Conservation (phyloP, 352 stramenopile species). For the Globisporangium echinulatum region DNA sequence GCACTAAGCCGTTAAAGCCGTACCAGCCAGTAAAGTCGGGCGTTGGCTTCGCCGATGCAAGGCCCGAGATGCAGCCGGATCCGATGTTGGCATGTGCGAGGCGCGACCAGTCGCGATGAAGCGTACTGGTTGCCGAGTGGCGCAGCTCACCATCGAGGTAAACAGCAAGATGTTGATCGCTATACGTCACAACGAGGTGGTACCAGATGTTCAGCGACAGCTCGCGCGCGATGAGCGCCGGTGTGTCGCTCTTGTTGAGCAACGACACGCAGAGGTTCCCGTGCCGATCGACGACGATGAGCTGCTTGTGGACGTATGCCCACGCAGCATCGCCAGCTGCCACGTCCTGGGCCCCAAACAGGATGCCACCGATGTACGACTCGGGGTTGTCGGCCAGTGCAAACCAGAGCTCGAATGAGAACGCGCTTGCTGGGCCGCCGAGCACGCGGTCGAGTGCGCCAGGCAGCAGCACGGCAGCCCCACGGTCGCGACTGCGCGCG, state of each 20-base stretch:
- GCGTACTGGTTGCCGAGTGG: constrained; percentile 22
- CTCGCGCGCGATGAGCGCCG: constrained; percentile 41
- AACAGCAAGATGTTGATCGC: constrained; percentile 25
- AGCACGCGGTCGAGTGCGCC: constrained; percentile 36
- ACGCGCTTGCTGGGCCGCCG: constrained; percentile 20
- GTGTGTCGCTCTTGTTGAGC: constrained; percentile 36
- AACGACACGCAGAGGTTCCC: constrained; percentile 57
- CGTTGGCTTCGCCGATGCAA: constrained; percentile 17
- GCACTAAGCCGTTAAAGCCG: constrained; percentile 57
- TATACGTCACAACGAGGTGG: constrained; percentile 56
- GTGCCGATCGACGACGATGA: constrained; percentile 53
- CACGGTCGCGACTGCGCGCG: constrained; percentile 11
- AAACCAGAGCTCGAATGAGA: constrained; percentile 68
- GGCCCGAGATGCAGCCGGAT: constrained; percentile 48
- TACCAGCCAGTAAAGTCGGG: constrained; percentile 65
- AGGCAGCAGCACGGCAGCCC: constrained; percentile 38
- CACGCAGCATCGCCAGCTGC: constrained; percentile 27
- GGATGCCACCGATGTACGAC: constrained; percentile 26
- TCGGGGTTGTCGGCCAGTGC: constrained; percentile 38
- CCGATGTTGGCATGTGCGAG: constrained; percentile 51
- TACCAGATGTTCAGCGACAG: constrained; percentile 58
- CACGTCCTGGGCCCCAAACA: constrained; percentile 56
- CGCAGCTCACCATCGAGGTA: constrained; percentile 62
- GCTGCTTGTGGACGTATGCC: constrained; percentile 53
- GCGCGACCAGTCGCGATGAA: constrained; percentile 42